Base-by-base conservation (phyloP, 2,329 filamentous ascomycete genomes). In the Thielaviopsis populi region DNA sequence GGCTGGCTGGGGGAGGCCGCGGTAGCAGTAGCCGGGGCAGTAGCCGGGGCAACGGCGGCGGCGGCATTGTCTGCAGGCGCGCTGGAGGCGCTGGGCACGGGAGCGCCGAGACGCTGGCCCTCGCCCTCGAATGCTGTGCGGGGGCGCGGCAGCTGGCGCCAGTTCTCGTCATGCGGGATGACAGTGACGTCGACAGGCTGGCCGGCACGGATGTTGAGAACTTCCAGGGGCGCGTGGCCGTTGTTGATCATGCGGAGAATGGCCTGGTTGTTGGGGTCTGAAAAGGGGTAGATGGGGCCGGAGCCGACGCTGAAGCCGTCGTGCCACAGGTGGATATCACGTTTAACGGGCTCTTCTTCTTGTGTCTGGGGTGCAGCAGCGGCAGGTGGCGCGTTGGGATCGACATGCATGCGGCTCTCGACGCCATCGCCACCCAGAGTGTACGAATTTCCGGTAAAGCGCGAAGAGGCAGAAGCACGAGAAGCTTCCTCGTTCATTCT, bases 271-370 rank as follows among this genome's bases (percentile, higher is more conserved):
- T 80, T 80, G 0, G 88, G 88, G 72, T 94, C 88, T 69, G 91
- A 87, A 70, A 89, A 92, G 64, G 88, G 83, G 71, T 82, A 85
- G 43, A 94, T 81, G 58, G 85, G 82, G 33, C 89, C 89, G 70
- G 94, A 88, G 66, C 91, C 89, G 66, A 95, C 84, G 68, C 88
- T 92, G 75, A 94, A 92, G 15, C 89, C 89, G 71, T 95, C 86
- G 50, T 81, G 80, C 89, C 89, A 95, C 54, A 94, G 79, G 70
- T 92, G 89, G 62, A 95, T 78, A 11, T 83, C 81, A 61, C 88
- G 84, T 13, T 61, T 42, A 3, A 40, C 53, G 24, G 53, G n/a
- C 27, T 65, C 60, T 53, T 61, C 24, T 61, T 83, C 83, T 66
- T 87, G 83, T 72, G 69, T 58, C 70, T 70, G 65, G 68, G 71